phyloP scores from a whole-genome alignment of 2,329 filamentous ascomycete genomes.

The Aspergillus sp. region DNA sequence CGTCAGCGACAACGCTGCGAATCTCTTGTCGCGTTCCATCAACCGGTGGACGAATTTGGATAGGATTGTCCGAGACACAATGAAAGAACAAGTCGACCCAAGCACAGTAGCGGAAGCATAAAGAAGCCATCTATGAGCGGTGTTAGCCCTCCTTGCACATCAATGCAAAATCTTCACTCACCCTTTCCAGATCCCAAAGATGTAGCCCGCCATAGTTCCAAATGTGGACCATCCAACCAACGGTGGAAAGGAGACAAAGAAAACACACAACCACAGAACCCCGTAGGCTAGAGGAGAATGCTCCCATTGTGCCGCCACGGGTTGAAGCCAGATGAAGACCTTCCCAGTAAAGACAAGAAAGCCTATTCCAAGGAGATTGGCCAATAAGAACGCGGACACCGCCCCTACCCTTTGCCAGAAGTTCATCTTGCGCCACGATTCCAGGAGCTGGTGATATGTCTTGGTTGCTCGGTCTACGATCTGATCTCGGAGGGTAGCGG shows the following conservation, averaged over 20 bases:
- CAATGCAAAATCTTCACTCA: constrained; percentile 50
- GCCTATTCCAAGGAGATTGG: constrained; percentile 62
- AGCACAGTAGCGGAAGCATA: constrained; percentile 75
- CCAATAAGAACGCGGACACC: constrained; percentile 52
- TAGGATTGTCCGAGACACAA: constrained; percentile 77
- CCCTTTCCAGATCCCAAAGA: constrained; percentile 71
- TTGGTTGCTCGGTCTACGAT: constrained; percentile 41
- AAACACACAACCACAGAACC: constrained; percentile 74
- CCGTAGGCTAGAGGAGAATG: constrained; percentile 69
- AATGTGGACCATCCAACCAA: constrained; percentile 84
- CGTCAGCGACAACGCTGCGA: constrained; percentile 83
- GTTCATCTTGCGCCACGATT: constrained; percentile 44
- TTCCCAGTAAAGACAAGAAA: constrained; percentile 76
- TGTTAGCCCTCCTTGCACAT: constrained; percentile 14
- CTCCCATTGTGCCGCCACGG: constrained; percentile 76
- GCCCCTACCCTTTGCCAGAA: constrained; percentile 64
- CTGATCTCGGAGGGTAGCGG: constrained; percentile 39
- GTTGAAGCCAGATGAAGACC: constrained; percentile 75
- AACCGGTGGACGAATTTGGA: constrained; percentile 76
- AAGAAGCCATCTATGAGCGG: constrained; percentile 71
- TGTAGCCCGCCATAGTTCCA: constrained; percentile 68
- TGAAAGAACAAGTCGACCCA: constrained; percentile 77
- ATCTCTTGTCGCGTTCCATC: constrained; percentile 80
- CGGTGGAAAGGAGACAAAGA: constrained; percentile 79
- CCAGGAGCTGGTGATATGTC: constrained; percentile 34